phyloP scores from a whole-genome alignment of 495 filamentous ascomycete species.

The Aspergillus bridgeri region DNA sequence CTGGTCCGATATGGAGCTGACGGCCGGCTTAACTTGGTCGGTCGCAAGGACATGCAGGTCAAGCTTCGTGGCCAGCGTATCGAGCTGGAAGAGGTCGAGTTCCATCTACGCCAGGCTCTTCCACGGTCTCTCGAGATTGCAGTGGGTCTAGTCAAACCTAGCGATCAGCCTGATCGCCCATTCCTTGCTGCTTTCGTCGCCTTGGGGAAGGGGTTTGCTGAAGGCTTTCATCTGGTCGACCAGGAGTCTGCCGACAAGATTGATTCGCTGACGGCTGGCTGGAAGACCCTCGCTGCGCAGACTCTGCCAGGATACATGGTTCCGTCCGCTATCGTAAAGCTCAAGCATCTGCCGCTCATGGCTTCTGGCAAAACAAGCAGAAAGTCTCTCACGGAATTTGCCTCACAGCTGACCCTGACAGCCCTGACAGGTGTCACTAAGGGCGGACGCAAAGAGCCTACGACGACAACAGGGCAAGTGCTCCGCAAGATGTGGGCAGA shows the following conservation, averaged over 20 bases:
- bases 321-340: conserved; percentile 19
- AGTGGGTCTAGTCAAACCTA: conserved; percentile 7
- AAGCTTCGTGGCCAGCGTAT: conserved; percentile 45
- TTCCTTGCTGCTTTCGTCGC: conserved; percentile 15
- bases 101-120: conserved; percentile 8
- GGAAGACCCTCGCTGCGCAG: conserved; percentile 1
- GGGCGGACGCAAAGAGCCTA: conserved; percentile 9
- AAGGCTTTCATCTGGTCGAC: conserved; percentile 3
- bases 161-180: conserved; percentile 8
- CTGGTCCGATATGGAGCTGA: conserved; percentile 14
- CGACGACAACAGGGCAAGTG: conserved; percentile 19
- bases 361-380: conserved; percentile 30
- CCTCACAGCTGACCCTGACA: conserved; percentile 1
- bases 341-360: conserved; percentile 23
- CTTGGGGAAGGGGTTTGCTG: conserved; percentile 8
- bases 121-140: conserved; percentile 5
- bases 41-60: conserved; percentile 30
- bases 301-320: conserved; percentile 28
- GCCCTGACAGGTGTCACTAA: conserved; percentile 1
- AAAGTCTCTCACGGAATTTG: conserved; percentile 8
- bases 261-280: conserved; percentile 7
- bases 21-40: conserved; percentile 17
- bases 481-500: conserved; percentile 35
- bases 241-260: conserved; percentile 19
- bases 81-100: conserved; percentile 42